Evolutionary conservation across 495 filamentous ascomycete species (phyloP), one percentile per base, ranked within the genome.

Genomic region (Trichoderma reesei): DNA sequence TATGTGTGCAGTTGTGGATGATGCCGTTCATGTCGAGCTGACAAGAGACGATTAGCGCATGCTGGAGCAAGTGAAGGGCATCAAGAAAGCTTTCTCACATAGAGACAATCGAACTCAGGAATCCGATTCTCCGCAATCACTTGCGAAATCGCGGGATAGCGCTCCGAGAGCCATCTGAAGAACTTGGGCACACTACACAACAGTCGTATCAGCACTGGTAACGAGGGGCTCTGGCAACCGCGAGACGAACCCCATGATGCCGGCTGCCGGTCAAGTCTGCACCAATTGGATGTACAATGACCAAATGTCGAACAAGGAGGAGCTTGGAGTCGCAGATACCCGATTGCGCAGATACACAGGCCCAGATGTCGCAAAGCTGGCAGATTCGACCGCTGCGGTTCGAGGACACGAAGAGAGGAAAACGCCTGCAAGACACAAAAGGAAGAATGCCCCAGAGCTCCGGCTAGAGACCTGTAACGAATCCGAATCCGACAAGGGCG

Each of bases 1-100:
- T 96, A 78, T 99, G 95, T 63, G 95, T 98, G 73, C 95, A 99
- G 73, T 99, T 99, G 73, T 99, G 95, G 69, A 99, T 98, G 73
- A 99, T 99, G 66, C 94, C 95, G 74, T 99, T 98, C 95, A 98
- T 97, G 70, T 98, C 94, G 68, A 96, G 83, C 85, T 80, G 69
- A 80, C 39, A 48, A 16, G 42, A 59, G 64, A 56, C 3, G 51
- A 56, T 66, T 26, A 66, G 65, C 51, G 14, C 26, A 26, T 26
- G 26, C 26, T 10, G 31, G 14, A 33, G 51, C 34, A 6, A 5
- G 13, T 41, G 4, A 59, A 9, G 16, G 33, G 61, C 16, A 46
- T 31, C 5, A 1, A 13, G 34, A 54, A 65, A 34, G 33, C 41
- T 31, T 63, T 70, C 81, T 68, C 70, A 89, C 84, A 75, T 98